Evolutionary conservation across 768 basidiomycete species (phyloP).

Genomic region (Auriscalpium vulgare): DNA sequence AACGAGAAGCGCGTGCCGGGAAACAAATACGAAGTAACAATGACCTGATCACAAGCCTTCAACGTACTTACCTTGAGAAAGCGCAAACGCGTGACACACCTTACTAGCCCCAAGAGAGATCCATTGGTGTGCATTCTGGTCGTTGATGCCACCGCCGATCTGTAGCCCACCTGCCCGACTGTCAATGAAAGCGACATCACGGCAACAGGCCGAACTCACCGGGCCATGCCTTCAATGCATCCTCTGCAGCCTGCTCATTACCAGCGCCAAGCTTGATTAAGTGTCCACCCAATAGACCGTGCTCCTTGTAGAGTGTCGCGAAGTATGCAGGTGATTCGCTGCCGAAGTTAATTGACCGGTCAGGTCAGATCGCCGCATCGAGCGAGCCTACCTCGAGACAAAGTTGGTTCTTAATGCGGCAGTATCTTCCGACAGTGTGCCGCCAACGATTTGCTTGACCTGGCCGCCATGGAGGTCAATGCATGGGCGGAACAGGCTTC

Average conservation of each 20-base stretch:
- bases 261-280: conserved; percentile 91
- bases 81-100: conserved; percentile 30
- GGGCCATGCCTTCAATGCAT: conserved; percentile 81
- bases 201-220: conserved; percentile 31
- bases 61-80: conserved; percentile 4
- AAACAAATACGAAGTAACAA: conserved; percentile 96
- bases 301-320: conserved; percentile 64
- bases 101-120: conserved; percentile 86
- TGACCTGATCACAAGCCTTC: conserved; percentile 49
- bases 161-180: conserved; percentile 62
- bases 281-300: conserved; percentile 79
- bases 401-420: conserved; percentile 77
- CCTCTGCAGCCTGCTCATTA: conserved; percentile 83
- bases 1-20: conserved; percentile 74
- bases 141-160: conserved; percentile 88
- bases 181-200: background rate
- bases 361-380: no score
- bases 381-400: conserved; percentile 61
- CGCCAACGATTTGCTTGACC: conserved; percentile 98
- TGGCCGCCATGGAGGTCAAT: conserved; percentile 94
- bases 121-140: conserved; percentile 77
- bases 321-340: conserved; percentile 78
- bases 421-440: conserved; percentile 69
- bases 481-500: conserved; percentile 76
- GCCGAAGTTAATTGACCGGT: background rate